Conservation (phyloP, 768 basidiomycete species). For the Pluteus cervinus region DNA sequence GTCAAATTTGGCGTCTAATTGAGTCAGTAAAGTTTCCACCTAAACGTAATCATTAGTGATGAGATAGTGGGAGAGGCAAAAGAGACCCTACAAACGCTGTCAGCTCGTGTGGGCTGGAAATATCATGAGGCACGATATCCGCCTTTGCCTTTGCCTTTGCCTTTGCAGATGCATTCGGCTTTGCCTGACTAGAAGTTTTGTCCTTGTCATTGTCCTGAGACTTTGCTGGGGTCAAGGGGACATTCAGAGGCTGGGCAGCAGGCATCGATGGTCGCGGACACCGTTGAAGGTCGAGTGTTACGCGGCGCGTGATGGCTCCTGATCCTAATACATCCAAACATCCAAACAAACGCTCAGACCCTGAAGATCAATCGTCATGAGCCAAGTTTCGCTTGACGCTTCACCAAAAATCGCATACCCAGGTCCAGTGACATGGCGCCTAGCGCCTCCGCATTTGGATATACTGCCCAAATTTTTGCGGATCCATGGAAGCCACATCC, state of each 20-base stretch:
- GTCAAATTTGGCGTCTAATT: constrained; percentile 87
- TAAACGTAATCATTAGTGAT: constrained; percentile 21
- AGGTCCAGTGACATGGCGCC: too few species aligned
- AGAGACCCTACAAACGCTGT: constrained; percentile 78
- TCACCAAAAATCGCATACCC: too few species aligned
- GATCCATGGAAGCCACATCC: too few species aligned
- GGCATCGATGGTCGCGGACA: constrained; percentile 10
- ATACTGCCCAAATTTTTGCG: too few species aligned
- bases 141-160: constrained; percentile 30
- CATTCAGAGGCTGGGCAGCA: constrained; percentile 65
- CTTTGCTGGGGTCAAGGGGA: constrained; percentile 52
- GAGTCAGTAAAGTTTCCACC: constrained; percentile 86
- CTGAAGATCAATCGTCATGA: too few species aligned
- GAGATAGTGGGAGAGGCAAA: constrained; percentile 4
- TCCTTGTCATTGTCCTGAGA: constrained; percentile 35
- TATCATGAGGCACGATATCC: constrained; percentile 53
- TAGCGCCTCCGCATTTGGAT: too few species aligned
- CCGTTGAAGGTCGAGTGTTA: neutral
- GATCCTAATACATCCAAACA: constrained; percentile 16
- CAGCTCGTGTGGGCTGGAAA: constrained; percentile 89
- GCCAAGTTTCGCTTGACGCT: too few species aligned
- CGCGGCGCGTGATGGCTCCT: constrained; percentile 3
- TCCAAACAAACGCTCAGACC: too few species aligned
- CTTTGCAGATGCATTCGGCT: constrained; percentile 28
- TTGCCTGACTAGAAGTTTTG: constrained; percentile 37